phyloP scores from a whole-genome alignment of 345 rosid species.

The Passiflora organensis region DNA sequence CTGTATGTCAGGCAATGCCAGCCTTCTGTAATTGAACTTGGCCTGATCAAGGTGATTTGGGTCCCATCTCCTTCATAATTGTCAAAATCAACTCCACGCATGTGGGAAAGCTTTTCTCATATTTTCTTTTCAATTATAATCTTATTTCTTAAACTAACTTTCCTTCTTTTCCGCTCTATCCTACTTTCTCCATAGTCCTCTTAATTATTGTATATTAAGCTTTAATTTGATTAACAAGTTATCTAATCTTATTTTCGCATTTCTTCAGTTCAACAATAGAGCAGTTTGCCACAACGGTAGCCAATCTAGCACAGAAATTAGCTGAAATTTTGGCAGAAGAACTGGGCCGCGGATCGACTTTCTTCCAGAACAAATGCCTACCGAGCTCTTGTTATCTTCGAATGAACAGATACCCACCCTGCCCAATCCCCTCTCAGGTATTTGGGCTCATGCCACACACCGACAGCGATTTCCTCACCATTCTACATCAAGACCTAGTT shows the following conservation, averaged over 20 bases:
- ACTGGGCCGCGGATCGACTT: conserved; percentile 42
- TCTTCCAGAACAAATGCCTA: conserved; percentile 60
- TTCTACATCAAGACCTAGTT: conserved; percentile 77
- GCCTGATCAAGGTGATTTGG: background rate
- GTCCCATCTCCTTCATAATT: conserved; percentile 10
- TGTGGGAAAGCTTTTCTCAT: background rate
- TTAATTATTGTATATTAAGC: too few species aligned
- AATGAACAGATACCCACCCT: conserved; percentile 84
- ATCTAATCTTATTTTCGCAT: background rate
- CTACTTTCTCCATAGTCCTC: too few species aligned
- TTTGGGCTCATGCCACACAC: conserved; percentile 91
- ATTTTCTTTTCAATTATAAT: background rate
- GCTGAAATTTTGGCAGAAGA: conserved; percentile 67
- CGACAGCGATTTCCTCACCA: conserved; percentile 91
- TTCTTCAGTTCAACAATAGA: conserved; percentile 58
- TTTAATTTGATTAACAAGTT: background rate
- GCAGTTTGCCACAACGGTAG: conserved; percentile 52
- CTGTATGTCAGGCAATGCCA: conserved; percentile 19
- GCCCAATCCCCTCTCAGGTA: conserved; percentile 45
- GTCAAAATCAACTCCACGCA: background rate
- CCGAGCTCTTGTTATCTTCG: conserved; percentile 75
- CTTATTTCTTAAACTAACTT: too few species aligned
- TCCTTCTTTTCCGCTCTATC: too few species aligned
- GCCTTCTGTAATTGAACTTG: conserved; percentile 3
- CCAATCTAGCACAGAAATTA: conserved; percentile 51